These are phyloP conservation scores for Torrubiella hemipterigena DNA, from an alignment of 2,329 filamentous ascomycete genomes.

Conservation along the genomic window DNA sequence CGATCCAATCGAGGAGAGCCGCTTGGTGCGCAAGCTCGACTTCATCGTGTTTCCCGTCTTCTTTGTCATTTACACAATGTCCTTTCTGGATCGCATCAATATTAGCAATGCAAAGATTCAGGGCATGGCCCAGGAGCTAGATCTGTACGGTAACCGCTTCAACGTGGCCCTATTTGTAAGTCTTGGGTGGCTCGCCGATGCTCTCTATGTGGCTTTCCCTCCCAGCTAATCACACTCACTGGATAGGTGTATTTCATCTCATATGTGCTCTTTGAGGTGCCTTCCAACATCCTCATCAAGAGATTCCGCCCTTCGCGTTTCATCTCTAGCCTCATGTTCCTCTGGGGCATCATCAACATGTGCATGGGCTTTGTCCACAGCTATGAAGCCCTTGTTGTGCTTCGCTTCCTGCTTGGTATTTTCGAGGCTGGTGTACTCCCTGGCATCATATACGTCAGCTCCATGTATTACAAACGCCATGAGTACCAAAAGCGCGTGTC, in stretches of 20 bases:
- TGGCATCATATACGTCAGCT: constrained; percentile 30
- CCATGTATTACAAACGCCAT: constrained; percentile 35
- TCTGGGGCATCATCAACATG: constrained; percentile 26
- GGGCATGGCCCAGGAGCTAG: constrained; percentile 27
- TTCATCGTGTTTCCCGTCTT: constrained; percentile 26
- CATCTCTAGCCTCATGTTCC: constrained; percentile 23
- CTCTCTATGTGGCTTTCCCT: no score
- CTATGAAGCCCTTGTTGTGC: constrained; percentile 17
- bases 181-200: no score
- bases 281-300: constrained; percentile 32
- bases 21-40: constrained; percentile 28
- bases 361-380: constrained; percentile 24
- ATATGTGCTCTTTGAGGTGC: constrained; percentile 31
- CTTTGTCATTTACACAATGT: constrained; percentile 27
- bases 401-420: constrained; percentile 25
- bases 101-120: constrained; percentile 35
- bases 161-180: constrained; percentile 27
- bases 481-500: constrained; percentile 35
- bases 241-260: constrained; percentile 21
- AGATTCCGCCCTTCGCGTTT: constrained; percentile 25
- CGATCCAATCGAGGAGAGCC: constrained; percentile 13
- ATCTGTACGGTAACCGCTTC: constrained; percentile 27
- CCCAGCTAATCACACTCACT: no score
- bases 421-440: constrained; percentile 25
- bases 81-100: constrained; percentile 31